Evolutionary conservation across 257 asterid species (phyloP).

Genomic region (Forsythia viridissima): DNA sequence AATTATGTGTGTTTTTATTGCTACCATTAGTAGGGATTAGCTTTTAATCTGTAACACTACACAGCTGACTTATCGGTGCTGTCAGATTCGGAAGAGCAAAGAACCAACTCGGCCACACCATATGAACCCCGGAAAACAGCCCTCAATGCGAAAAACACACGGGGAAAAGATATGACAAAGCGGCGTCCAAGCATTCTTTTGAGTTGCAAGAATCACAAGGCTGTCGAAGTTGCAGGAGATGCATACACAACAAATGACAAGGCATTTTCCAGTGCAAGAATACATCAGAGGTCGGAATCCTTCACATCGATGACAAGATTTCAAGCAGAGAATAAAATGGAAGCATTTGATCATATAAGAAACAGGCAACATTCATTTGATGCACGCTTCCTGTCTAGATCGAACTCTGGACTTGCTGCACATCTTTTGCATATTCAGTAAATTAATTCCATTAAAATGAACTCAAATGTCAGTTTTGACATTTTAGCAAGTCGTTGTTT

Average conservation of each 20-base stretch:
- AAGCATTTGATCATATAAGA: conserved; percentile 26
- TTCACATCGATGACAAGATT: conserved; percentile 38
- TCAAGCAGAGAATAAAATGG: conserved; percentile 26
- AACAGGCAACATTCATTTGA: conserved; percentile 26
- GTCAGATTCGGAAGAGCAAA: conserved; percentile 40
- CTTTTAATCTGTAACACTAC: not conserved
- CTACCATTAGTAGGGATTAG: not conserved
- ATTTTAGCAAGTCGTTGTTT: not conserved
- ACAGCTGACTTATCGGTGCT: conserved; percentile 34
- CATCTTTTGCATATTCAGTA: conserved; percentile 21
- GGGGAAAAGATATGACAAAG: conserved; percentile 22
- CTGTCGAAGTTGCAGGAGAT: conserved; percentile 43
- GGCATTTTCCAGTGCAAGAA: conserved; percentile 11
- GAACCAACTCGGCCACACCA: not conserved
- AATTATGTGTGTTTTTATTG: not conserved
- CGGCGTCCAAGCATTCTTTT: conserved; percentile 32
- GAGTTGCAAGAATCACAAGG: conserved; percentile 45
- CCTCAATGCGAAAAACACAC: conserved; percentile 6
- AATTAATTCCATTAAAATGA: not conserved
- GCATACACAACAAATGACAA: not conserved
- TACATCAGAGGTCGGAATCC: conserved; percentile 27
- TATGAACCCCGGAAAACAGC: not conserved
- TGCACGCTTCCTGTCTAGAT: conserved; percentile 18
- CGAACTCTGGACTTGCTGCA: conserved; percentile 22
- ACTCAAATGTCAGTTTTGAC: not conserved